Evolutionary conservation across 257 asterid species (phyloP).

Genomic region (Schizonepeta tenuifolia): DNA sequence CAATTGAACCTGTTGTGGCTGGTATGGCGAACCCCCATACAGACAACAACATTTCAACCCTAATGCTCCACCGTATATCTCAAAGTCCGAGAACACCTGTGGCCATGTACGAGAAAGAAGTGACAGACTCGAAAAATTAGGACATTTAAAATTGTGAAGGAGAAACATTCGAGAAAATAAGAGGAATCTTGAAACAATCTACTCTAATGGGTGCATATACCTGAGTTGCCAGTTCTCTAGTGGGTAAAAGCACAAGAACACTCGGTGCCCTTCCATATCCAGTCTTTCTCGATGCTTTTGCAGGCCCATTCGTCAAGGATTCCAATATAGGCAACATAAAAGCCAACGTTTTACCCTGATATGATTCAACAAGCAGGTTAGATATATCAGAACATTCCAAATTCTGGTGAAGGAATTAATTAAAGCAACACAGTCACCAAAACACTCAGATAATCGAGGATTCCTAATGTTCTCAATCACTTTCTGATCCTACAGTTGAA

Average conservation of each 20-base stretch:
- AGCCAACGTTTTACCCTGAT: conserved; percentile 94
- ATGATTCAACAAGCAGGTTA: conserved; percentile 16
- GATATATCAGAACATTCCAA: not conserved
- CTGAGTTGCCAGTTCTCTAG: conserved; percentile 95
- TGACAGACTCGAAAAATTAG: not conserved
- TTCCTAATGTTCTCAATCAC: not conserved
- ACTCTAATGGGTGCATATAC: conserved; percentile 39
- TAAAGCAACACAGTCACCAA: not conserved
- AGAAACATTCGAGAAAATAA: not conserved
- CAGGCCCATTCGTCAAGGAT: conserved; percentile 76
- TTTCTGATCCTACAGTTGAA: not conserved
- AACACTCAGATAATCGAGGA: not conserved
- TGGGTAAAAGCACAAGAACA: conserved; percentile 92
- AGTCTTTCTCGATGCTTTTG: conserved; percentile 59
- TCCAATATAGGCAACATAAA: conserved; percentile 95
- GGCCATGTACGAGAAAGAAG: conserved; percentile 9
- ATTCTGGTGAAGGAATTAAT: not conserved
- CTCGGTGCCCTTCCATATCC: conserved; percentile 88
- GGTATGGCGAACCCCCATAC: conserved; percentile 84
- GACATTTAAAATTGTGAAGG: not conserved
- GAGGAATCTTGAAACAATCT: not conserved
- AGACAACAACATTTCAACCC: conserved; percentile 86
- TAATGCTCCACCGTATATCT: conserved; percentile 69
- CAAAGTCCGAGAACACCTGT: conserved; percentile 81
- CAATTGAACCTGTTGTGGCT: conserved; percentile 59